phyloP scores from a whole-genome alignment of 768 basidiomycete genomes.

The Pilatotrama ljubarskyi region DNA sequence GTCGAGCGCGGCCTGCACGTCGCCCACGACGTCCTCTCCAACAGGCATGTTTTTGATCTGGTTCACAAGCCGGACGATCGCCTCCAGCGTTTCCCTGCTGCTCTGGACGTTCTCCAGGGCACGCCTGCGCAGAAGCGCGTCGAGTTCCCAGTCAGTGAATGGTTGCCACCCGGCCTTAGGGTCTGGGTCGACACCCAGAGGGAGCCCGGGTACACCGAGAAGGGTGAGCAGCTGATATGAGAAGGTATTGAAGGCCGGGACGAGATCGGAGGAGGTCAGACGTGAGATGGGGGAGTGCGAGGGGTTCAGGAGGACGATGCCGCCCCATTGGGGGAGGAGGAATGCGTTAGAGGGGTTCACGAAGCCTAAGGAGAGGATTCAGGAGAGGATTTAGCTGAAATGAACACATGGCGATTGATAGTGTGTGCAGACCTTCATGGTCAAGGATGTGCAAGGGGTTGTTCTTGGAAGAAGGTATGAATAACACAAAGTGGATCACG shows the following conservation, averaged over 20 bases:
- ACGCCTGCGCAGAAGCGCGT: constrained; percentile 71
- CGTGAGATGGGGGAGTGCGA: constrained; percentile 26
- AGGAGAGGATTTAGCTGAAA: neutral
- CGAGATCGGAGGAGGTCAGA: constrained; percentile 47
- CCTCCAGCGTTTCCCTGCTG: constrained; percentile 72
- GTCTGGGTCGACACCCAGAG: constrained; percentile 40
- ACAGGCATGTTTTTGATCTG: constrained; percentile 95
- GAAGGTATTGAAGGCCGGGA: constrained; percentile 62
- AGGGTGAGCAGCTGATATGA: constrained; percentile 71
- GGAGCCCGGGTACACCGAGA: constrained; percentile 75
- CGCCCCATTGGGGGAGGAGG: constrained; percentile 92
- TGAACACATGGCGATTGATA: neutral
- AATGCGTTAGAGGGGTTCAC: constrained; percentile 64
- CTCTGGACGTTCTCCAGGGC: constrained; percentile 66
- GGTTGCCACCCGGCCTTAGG: constrained; percentile 5
- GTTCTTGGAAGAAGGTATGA: constrained; percentile 71
- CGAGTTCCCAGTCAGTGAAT: constrained; percentile 77
- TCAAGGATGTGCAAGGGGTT: constrained; percentile 71
- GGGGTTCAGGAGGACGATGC: constrained; percentile 75
- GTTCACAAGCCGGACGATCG: constrained; percentile 81
- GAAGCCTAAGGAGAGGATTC: constrained; percentile 42
- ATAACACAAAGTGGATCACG: constrained; percentile 89
- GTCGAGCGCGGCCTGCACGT: constrained; percentile 67
- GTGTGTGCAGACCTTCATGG: constrained; percentile 42
- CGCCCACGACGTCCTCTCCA: constrained; percentile 68